Base-by-base conservation (phyloP, 208 protist genomes). In the Zelonia costaricensis region DNA sequence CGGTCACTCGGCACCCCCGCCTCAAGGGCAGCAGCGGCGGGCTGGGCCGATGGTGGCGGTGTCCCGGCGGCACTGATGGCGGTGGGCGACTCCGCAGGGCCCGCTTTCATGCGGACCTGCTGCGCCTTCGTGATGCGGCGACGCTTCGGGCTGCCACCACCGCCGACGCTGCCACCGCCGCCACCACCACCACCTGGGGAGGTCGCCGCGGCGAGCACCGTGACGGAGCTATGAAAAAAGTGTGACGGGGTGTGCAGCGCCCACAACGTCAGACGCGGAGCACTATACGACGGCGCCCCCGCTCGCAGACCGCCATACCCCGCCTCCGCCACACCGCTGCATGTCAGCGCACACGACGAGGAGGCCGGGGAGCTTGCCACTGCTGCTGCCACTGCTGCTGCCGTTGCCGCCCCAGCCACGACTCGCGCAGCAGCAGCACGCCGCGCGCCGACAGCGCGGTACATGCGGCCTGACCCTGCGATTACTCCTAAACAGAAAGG, bases 121-220 rank as follows among this genome's bases (percentile, higher is more conserved):
- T 40, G 48, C 12, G 66, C 66, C 18, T 62, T 73, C 15, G 66
- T 62, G 36, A 73, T 66, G 49, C 58, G 60, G 13, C 52, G 66
- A 20, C 52, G 57, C 58, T 61, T 65, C 12, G 58, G 28, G 18
- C 36, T 49, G 33, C 43, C 40, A 3, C 40, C 7, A 2, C 16
- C 57, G 23, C 57, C 51, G 40, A n/a, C 20, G 18, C 20, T 48
- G 67, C 16, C 27, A 31, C 44, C 49, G 33, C 38, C 13, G 51
- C 20, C n/a, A 9, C 31, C 7, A 56, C 1, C 28, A 23, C 36
- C 43, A 12, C 52, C 36, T 28, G 58, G 47, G 10, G 31, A 15
- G 39, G 18, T 4, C n/a, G 58, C 8, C 28, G 49, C 33, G 7
- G 51, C 46, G 5, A 18, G 27, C 18, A 25, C 8, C 7, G 35